Evolutionary conservation across 2,329 filamentous ascomycete species (phyloP), one percentile per base, ranked within the genome.

Genomic region (Emmonsiellopsis sp.): DNA sequence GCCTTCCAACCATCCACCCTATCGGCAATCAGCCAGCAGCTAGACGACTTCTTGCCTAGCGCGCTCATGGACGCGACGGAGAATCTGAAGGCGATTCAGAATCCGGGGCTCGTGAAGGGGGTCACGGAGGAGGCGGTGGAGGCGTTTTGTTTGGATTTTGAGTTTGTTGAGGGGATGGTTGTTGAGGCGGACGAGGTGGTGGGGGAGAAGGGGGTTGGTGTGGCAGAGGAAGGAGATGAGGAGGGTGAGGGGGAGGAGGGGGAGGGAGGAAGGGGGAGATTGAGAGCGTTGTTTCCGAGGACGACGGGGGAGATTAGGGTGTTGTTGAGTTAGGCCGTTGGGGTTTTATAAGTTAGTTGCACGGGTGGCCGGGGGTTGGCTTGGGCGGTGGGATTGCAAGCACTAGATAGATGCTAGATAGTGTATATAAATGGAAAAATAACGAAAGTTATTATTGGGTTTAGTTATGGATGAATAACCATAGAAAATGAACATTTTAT

Each of bases 1-100:
- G 70, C 77, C 3, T 81, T 88, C 63, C 78, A 84, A 55, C 77
- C 81, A 0, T 71, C 77, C 5, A 69, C 77, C 0, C 74, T 97
- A n/a, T 71, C 79, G 1, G 72, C 76, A 49, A 83, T 85, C 2
- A 88, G 88, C 61, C 87, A 91, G 62, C 80, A 78, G 42, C 76
- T 98, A 6, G 93, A 98, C 64, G 84, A 89, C 56, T 98, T 97
- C 71, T 75, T 98, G 27, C 91, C 93, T 0, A 94, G 89, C 1
- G 93, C 92, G 2, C 77, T 95, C 33, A 92, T 96, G 77, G 93
- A 98, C 66, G 91, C 91, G 2, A 83, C 88, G 61, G 87, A 93
- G 49, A 88, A 89, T 56, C 70, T 97, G 31, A 85, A 85, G 58
- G 76, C 81, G 42, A 72, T 98, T 1, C 83, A 86, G 57, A 87